These are phyloP conservation scores for Besnoitia besnoiti DNA, from an alignment of 169 alveolate genomes.

Conservation along the genomic window DNA sequence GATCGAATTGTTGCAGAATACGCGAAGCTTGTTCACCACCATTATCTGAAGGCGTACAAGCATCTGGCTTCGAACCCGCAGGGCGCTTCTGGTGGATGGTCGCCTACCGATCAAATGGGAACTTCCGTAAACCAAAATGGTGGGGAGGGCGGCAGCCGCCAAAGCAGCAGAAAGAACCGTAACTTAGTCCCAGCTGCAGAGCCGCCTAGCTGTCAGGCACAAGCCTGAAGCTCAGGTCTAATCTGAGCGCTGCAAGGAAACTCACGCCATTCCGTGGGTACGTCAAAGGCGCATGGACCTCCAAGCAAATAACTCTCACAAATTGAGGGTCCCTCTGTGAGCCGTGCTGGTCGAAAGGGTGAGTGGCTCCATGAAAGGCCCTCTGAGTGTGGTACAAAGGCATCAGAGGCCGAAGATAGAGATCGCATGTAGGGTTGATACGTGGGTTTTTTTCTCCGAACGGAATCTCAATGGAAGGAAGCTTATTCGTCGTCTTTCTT, in stretches of 20 bases:
- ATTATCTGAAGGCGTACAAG: slow-evolving; percentile 54
- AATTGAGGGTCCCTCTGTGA: too few species aligned
- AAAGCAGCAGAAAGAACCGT: too few species aligned
- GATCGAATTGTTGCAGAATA: slow-evolving; percentile 78
- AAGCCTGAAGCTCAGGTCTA: background rate
- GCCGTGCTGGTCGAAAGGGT: too few species aligned
- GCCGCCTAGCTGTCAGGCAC: background rate
- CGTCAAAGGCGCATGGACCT: background rate
- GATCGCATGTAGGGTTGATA: too few species aligned
- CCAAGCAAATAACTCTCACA: background rate
- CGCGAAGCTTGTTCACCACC: slow-evolving; percentile 78
- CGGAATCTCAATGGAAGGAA: too few species aligned
- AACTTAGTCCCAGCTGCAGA: background rate
- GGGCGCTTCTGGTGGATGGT: background rate
- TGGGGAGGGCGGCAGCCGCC: background rate
- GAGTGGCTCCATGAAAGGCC: too few species aligned
- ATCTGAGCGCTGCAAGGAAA: background rate
- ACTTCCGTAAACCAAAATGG: background rate
- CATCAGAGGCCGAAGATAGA: too few species aligned
- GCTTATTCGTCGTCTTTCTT: too few species aligned
- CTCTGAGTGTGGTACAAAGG: too few species aligned
- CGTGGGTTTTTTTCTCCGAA: too few species aligned
- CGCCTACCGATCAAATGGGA: background rate
- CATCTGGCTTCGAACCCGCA: slow-evolving; percentile 25
- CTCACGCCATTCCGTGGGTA: background rate